Evolutionary conservation across 768 basidiomycete species (phyloP), one percentile per base, ranked within the genome.

Genomic region (Zangia roseola): DNA sequence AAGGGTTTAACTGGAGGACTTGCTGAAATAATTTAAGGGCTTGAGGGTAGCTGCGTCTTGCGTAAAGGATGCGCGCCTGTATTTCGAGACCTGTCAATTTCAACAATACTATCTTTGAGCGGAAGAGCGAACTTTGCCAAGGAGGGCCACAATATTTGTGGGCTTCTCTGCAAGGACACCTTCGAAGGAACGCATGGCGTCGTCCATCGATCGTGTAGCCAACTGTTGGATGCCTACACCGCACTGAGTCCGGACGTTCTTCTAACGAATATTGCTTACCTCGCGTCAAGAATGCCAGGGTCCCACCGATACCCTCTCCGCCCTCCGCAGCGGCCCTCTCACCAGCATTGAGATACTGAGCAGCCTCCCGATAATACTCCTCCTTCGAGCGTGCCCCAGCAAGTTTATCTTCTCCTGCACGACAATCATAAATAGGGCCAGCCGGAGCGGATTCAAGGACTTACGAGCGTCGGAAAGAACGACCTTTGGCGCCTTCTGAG

Each of bases 11-110:
- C 25, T 79, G 74, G 10, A 98, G 75, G 9, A 94, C 86, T 40
- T 84, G 82, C 64, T 97, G 95, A 65, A 95, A 97, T 6, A 85
- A 61, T 54, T 86, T 85, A 23, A 99, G 77, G 4, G 97, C 86
- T 39, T 86, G 83, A 21, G 83, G 77, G 59, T 82, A 91, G 56
- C 86, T 81, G 37, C 90, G 78, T 44, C 84, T 77, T 9, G 88
- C 82, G 62, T 94, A 94, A 12, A 90, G 74, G 46, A 97, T 88
- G 45, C 94, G 81, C 1, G 89, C 95, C 86, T 92, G 6, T 28
- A 6, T 31, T 36, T 17, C 20, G 4, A 10, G 5, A 24, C 36
- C 8, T n/a, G 28, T 59, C 41, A 58, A 43, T 21, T 39, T 39
- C 17, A 23, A 12, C 21, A n/a, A 17, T 14, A 6, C 25, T 1